Evolutionary conservation across 164 flowering plant genomes (phyloP).

Genomic region (Annona cherimola): DNA sequence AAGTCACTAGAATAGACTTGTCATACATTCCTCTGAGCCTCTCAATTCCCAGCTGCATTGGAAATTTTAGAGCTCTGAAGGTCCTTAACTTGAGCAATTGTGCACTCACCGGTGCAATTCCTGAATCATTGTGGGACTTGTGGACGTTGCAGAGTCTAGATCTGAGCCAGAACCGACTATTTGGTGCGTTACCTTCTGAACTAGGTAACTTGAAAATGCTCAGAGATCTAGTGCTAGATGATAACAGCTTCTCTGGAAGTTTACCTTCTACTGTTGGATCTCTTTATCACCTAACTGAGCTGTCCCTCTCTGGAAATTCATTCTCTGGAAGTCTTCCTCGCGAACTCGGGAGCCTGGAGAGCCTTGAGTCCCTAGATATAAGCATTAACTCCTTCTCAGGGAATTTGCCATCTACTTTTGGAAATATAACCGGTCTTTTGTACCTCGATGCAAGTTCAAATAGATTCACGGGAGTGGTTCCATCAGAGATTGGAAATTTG

Average conservation of each 20-base stretch:
- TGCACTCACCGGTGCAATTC: constrained; percentile 36
- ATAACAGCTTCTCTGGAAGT: constrained; percentile 42
- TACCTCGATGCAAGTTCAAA: constrained; percentile 42
- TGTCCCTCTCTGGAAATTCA: constrained; percentile 43
- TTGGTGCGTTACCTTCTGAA: constrained; percentile 33
- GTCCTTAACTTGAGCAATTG: constrained; percentile 49
- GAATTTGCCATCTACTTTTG: constrained; percentile 38
- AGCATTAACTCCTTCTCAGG: constrained; percentile 46
- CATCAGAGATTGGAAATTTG: constrained; percentile 22
- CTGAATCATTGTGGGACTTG: constrained; percentile 34
- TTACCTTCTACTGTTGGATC: constrained; percentile 45
- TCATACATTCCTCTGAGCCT: constrained; percentile 29
- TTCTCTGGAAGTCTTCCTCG: constrained; percentile 46
- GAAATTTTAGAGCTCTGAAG: constrained; percentile 35
- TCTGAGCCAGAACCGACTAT: constrained; percentile 38
- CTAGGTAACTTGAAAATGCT: constrained; percentile 37
- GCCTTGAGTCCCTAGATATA: constrained; percentile 44
- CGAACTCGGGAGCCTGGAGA: constrained; percentile 37
- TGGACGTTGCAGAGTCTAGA: constrained; percentile 39
- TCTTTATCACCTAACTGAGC: constrained; percentile 34
- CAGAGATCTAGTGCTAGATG: constrained; percentile 41
- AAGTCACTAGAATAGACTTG: constrained; percentile 33
- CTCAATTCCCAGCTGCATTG: constrained; percentile 40
- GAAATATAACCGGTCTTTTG: constrained; percentile 35
- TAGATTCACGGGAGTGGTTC: constrained; percentile 35